Conservation (phyloP, 805 yeast genomes). For the Candida cerambycidarum region DNA sequence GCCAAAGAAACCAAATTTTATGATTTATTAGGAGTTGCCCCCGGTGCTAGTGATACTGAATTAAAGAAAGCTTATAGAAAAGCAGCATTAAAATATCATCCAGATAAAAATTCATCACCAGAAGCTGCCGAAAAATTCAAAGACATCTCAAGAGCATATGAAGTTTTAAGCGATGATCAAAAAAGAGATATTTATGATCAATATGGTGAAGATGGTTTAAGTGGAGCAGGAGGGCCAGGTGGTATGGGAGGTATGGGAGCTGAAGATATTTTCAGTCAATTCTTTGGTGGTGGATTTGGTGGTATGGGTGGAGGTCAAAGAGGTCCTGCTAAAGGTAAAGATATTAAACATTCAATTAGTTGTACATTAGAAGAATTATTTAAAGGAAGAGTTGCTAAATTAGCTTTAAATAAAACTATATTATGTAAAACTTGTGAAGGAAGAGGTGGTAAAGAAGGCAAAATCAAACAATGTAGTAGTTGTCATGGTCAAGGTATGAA, state of each 20-base stretch:
- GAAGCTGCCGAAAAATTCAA: slow-evolving; percentile 97
- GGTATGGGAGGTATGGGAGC: slow-evolving; percentile 60
- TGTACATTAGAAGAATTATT: slow-evolving; percentile 91
- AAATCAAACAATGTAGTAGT: slow-evolving; percentile 78
- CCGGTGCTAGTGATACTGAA: slow-evolving; percentile 66
- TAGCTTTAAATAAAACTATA: slow-evolving; percentile 90
- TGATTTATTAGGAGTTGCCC: slow-evolving; percentile 70
- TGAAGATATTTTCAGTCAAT: slow-evolving; percentile 75
- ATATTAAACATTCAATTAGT: slow-evolving; percentile 82
- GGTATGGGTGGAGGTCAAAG: slow-evolving; percentile 62
- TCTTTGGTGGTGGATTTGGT: slow-evolving; percentile 68
- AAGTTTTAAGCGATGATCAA: slow-evolving; percentile 80
- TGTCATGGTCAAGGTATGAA: slow-evolving; percentile 93
- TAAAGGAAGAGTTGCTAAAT: slow-evolving; percentile 90
- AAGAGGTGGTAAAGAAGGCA: slow-evolving; percentile 91
- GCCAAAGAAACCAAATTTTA: slow-evolving; percentile 79
- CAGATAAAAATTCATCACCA: slow-evolving; percentile 78
- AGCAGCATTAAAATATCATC: slow-evolving; percentile 78
- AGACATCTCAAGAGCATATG: slow-evolving; percentile 85
- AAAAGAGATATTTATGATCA: slow-evolving; percentile 88
- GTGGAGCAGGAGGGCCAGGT: slow-evolving; percentile 68
- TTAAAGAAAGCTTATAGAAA: slow-evolving; percentile 82
- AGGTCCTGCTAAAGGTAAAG: slow-evolving; percentile 88
- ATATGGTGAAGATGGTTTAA: slow-evolving; percentile 90
- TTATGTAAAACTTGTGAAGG: slow-evolving; percentile 90